phyloP scores from a whole-genome alignment of 495 filamentous ascomycete species.

The Tuber calosporum region DNA sequence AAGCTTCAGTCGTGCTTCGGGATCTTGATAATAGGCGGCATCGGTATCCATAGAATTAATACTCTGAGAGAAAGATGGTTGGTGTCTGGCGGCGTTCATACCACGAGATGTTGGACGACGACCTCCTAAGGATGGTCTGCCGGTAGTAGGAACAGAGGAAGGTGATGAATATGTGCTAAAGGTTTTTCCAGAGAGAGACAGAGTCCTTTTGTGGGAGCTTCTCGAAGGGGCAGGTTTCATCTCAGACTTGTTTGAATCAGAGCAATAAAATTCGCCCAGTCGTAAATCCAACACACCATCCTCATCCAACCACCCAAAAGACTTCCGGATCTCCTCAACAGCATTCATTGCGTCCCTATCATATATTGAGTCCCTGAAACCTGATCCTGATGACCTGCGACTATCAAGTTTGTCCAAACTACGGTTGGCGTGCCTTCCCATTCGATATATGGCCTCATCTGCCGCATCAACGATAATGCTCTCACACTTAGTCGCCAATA shows the following conservation, averaged over 20 bases:
- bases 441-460: conserved; percentile 57
- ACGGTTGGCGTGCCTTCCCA: conserved; percentile 39
- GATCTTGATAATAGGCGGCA: conserved; percentile 81
- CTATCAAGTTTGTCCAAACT: conserved; percentile 28
- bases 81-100: conserved; percentile 39
- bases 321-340: conserved; percentile 58
- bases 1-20: conserved; percentile 77
- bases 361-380: conserved; percentile 42
- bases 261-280: conserved; percentile 43
- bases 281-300: conserved; percentile 67
- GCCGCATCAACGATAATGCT: conserved; percentile 62
- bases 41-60: conserved; percentile 57
- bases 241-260: conserved; percentile 23
- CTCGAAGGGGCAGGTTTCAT: conserved; percentile 24
- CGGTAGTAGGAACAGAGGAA: conserved; percentile 18
- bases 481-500: conserved; percentile 52
- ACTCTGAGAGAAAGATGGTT: conserved; percentile 31
- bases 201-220: conserved; percentile 19
- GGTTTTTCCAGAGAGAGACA: conserved; percentile 36
- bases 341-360: conserved; percentile 42
- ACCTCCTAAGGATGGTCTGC: conserved; percentile 24
- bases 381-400: conserved; percentile 28
- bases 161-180: conserved; percentile 32
- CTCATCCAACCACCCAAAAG: conserved; percentile 73
- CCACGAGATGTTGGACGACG: conserved; percentile 41